Evolutionary conservation across 2,329 filamentous ascomycete genomes (phyloP), one percentile per base, ranked within the genome.

Genomic region (Exophiala xenobiotica): DNA sequence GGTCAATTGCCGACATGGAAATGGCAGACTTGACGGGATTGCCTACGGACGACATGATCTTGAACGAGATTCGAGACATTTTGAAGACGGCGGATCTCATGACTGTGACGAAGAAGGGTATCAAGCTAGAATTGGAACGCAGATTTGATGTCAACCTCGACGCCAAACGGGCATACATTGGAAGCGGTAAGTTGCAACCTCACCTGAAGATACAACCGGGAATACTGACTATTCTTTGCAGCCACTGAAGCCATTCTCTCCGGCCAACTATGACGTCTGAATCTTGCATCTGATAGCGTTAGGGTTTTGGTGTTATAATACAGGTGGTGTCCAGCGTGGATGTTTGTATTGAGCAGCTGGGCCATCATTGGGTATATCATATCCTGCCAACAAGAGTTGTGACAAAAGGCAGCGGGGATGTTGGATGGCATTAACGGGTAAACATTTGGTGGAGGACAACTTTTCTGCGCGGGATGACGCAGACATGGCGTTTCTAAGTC

Each of bases 41-140:
- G 65, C 93, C 93, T 0, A 88, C 80, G 56, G 93, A 99, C 62
- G 93, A 99, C 65, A 87, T 89, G 8, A 78, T 99, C 43, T 75
- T 99, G 57, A 86, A 90, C 0, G 93, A 99, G 78, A 99, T 99
- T 63, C 82, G 93, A 45, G 90, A 96, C 65, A 96, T 99, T 58
- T 76, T 99, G 56, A 82, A 85, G 62, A 95, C 87, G 9, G 91
- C 90, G 1, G 93, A 99, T 72, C 74, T 99, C 66, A 99, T 99
- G 93, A 91, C 83, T 3, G 89, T 99, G 37, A 99, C 93, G 60
- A 99, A 99, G 83, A 99, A 99, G 82, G 90, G 88, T 63, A 88
- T 99, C 72, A 97, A 97, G 79, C 74, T 82, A 61, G 93, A 99
- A 75, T 75, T 99, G 51, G 93, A 99, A 78, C 83, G 84, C 65